Evolutionary conservation across 768 basidiomycete genomes (phyloP).

Genomic region (Suillus subaureus): DNA sequence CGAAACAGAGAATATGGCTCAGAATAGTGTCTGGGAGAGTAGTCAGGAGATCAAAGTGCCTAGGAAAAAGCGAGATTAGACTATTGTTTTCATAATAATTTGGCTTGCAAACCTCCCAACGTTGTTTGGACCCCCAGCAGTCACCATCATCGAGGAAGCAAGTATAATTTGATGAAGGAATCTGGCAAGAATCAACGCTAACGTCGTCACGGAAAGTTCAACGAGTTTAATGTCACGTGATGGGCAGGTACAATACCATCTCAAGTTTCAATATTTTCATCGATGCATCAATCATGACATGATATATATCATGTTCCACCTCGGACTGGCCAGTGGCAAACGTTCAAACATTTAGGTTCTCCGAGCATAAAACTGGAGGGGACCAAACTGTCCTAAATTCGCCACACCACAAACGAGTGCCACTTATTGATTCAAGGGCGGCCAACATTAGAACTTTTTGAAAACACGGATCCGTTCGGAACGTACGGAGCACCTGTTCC

Average conservation of each 20-base stretch:
- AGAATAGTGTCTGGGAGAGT: conserved; percentile 7
- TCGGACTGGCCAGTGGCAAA: no score
- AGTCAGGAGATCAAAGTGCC: neutral
- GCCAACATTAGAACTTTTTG: neutral
- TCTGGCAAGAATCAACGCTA: neutral
- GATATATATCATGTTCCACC: no score
- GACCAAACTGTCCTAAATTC: neutral
- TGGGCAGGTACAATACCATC: no score
- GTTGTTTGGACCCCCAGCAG: neutral
- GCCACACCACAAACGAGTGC: neutral
- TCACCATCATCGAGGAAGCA: neutral
- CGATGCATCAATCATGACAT: neutral
- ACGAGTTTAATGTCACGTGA: neutral
- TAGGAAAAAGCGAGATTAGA: neutral
- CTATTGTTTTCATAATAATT: neutral
- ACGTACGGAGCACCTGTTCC: neutral
- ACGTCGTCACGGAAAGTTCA: neutral
- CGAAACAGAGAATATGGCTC: conserved; percentile 3
- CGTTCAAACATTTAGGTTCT: neutral
- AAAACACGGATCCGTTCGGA: neutral
- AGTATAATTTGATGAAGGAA: neutral
- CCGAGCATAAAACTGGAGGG: neutral
- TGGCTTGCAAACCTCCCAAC: neutral
- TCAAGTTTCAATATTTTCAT: no score
- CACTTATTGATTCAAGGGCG: no score